phyloP scores from a whole-genome alignment of 352 stramenopile genomes.

The Pythium plurisporium region DNA sequence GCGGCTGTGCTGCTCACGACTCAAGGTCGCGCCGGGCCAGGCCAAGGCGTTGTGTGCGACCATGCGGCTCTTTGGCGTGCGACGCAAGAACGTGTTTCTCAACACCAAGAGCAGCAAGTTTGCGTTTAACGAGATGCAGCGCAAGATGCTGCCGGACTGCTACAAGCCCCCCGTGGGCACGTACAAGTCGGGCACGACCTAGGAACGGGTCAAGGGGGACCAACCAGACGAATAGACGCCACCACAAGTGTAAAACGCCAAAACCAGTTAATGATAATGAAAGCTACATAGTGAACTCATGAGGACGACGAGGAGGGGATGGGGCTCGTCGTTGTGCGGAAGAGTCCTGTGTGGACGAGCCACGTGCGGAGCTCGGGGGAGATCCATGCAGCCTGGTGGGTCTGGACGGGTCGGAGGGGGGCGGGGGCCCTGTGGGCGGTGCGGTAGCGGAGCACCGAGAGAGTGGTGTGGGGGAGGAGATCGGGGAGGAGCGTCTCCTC shows the following conservation, averaged over 20 bases:
- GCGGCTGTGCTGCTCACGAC: constrained; percentile 49
- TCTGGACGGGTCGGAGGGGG: constrained; percentile 3
- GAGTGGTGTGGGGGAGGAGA: neutral
- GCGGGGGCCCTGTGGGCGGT: too few relatives aligned
- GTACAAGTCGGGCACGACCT: constrained; percentile 84
- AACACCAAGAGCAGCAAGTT: constrained; percentile 85
- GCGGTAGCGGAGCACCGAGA: neutral
- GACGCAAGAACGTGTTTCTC: constrained; percentile 77
- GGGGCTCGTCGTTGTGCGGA: constrained; percentile 31
- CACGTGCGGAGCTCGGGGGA: constrained; percentile 47
- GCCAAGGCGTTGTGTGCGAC: constrained; percentile 45
- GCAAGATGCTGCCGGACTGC: constrained; percentile 78
- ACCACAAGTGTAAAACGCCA: too few relatives aligned
- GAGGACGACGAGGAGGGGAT: too few relatives aligned
- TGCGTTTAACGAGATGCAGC: constrained; percentile 86
- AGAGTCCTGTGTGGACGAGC: constrained; percentile 46
- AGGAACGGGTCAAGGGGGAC: too few relatives aligned
- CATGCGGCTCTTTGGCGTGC: constrained; percentile 73
- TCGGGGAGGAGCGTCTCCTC: constrained; percentile 4
- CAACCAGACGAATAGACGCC: too few relatives aligned
- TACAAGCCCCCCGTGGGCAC: constrained; percentile 79
- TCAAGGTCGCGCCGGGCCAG: constrained; percentile 51
- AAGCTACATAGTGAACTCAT: too few relatives aligned
- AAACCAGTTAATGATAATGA: too few relatives aligned
- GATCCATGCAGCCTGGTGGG: constrained; percentile 57